Evolutionary conservation across 176 grass and related monocot genomes (phyloP), one percentile per base, ranked within the genome.

Genomic region (Saccharum officinarum): DNA sequence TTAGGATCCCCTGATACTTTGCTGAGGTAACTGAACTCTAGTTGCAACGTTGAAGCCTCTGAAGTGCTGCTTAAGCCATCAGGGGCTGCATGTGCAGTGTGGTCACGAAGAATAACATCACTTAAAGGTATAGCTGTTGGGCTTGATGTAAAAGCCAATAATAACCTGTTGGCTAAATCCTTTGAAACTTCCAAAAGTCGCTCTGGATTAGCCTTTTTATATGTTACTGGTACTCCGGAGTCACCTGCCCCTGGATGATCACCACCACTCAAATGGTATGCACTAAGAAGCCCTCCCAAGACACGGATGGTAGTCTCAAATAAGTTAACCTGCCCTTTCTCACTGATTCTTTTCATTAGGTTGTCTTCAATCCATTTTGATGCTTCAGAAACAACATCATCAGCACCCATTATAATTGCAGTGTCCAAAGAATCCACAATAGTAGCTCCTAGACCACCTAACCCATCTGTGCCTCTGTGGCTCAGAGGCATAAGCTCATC

Each of bases 231-330:
- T 91, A 94, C 85, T 67, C 89, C 92, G 77, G 85, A 86, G 40
- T 87, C 45, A 76, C 50, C 77, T 82, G 69, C 59, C 59, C 64
- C 71, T 34, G 75, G 82, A 80, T 83, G 79, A 44, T 87, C 88
- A 44, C 83, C 80, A 69, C 70, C 86, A 81, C 91, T 96, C 78
- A 98, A 92, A 84, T 98, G 97, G 86, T 98, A 95, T 25, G 97
- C 91, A 82, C 97, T 96, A 69, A 98, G 97, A 89, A 98, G 97
- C n/a, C 97, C 97, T 77, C 97, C 97, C 84, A 98, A 89, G 40
- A 98, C 91, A 86, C 97, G 91, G 49, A 98, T 98, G 49, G 93
- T 98, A 38, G 97, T 98, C 89, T 98, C 93, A 85, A 98, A 98
- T 80, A 98, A 83, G 84, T 98, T 98, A 73, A 98, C 93, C 84